Evolutionary conservation across 129 eudicot genomes (phyloP).

Genomic region (Daucus carota): DNA sequence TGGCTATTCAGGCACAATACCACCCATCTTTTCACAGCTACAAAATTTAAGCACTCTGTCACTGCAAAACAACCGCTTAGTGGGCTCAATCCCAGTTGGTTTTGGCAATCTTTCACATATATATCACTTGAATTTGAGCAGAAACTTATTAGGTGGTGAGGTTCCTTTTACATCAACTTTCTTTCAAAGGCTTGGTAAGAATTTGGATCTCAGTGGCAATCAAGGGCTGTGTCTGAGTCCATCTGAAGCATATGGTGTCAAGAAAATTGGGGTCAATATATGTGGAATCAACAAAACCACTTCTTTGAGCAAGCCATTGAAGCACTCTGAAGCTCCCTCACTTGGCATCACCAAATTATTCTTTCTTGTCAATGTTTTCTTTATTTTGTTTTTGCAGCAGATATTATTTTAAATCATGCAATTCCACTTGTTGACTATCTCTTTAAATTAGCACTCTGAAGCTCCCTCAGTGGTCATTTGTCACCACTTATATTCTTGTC

Average conservation of each 20-base stretch:
- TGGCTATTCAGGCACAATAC: slow-evolving; percentile 55
- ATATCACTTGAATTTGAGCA: slow-evolving; percentile 75
- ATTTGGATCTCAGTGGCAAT: slow-evolving; percentile 68
- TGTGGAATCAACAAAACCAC: slow-evolving; percentile 35
- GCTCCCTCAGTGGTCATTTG: no score
- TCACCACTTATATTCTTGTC: not conserved
- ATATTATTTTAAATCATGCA: not conserved
- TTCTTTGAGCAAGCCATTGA: slow-evolving; percentile 39
- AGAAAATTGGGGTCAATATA: slow-evolving; percentile 34
- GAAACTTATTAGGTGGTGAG: slow-evolving; percentile 56
- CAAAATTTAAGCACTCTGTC: slow-evolving; percentile 58
- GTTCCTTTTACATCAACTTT: slow-evolving; percentile 75
- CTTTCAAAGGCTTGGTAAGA: slow-evolving; percentile 53
- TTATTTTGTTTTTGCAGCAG: slow-evolving; percentile 17
- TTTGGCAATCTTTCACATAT: slow-evolving; percentile 46
- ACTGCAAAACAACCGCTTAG: slow-evolving; percentile 55
- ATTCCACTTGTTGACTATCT: not conserved
- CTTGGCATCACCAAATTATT: slow-evolving; percentile 21
- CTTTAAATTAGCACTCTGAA: no score
- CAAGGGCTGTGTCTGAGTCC: slow-evolving; percentile 61
- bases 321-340: slow-evolving; percentile 48
- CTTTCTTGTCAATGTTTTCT: slow-evolving; percentile 24
- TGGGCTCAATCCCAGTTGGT: slow-evolving; percentile 54
- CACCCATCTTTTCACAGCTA: slow-evolving; percentile 32
- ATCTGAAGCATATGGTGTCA: slow-evolving; percentile 27